These are phyloP conservation scores for Diaporthe nobilis DNA, from an alignment of 2,329 filamentous ascomycete species.

Conservation along the genomic window DNA sequence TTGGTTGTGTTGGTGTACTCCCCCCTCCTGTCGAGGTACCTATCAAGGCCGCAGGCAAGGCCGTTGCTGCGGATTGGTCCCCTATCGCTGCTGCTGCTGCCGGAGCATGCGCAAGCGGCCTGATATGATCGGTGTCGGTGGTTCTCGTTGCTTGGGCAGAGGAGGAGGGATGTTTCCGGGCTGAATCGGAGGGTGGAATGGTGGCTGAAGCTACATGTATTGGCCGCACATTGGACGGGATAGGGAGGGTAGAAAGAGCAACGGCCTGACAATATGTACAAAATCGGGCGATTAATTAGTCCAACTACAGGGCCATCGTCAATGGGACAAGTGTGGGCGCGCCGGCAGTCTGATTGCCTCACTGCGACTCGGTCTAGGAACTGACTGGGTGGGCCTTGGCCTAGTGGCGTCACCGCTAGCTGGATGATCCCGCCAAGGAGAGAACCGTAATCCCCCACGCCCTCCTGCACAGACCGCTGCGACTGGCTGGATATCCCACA, in stretches of 20 bases:
- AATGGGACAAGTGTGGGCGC: constrained; percentile 27
- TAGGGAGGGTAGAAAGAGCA: neutral
- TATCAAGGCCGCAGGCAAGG: constrained; percentile 30
- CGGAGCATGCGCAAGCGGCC: constrained; percentile 21
- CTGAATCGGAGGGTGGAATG: constrained; percentile 34
- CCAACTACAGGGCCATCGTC: constrained; percentile 18
- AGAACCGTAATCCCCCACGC: constrained; percentile 12
- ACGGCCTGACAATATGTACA: constrained; percentile 15
- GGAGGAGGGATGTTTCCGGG: constrained; percentile 39
- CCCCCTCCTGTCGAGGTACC: constrained; percentile 40
- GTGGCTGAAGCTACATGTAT: constrained; percentile 39
- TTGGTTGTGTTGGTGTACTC: constrained; percentile 31
- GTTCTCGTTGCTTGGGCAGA: constrained; percentile 35
- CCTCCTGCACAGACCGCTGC: neutral
- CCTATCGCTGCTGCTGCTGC: constrained; percentile 29
- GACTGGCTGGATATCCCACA: neutral
- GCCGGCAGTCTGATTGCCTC: constrained; percentile 18
- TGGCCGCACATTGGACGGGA: constrained; percentile 34
- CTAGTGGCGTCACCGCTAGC: constrained; percentile 30
- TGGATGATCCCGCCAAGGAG: constrained; percentile 28
- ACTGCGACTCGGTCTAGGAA: constrained; percentile 26
- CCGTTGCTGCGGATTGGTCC: constrained; percentile 28
- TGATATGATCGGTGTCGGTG: constrained; percentile 19
- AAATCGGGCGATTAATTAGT: constrained; percentile 23
- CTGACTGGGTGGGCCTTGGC: constrained; percentile 22